Base-by-base conservation (phyloP, 192 early-diverging fungal species). In the Diversispora eburnea region DNA sequence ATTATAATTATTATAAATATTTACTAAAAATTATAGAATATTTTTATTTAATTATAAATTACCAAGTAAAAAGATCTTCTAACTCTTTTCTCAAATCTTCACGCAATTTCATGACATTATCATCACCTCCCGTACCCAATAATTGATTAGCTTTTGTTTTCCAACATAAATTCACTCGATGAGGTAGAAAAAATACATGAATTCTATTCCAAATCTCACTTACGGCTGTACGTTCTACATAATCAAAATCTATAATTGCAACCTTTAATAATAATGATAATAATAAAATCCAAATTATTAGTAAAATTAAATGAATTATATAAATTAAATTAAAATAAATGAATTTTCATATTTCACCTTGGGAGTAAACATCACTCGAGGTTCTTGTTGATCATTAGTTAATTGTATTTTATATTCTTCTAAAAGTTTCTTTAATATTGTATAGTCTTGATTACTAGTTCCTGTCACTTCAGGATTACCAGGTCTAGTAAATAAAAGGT, bases 81-180 rank as follows among this genome's bases (percentile, higher is more conserved):
- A 63, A n/a, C 4, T 43, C 39, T 15, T 63, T 63, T 43, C 41
- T 63, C 0, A 45, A 6, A 9, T 10, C 22, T 63, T 43, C 12
- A 63, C 41, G 61, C 39, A 3, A 13, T 33, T n/a, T 41, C 7
- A n/a, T 63, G 7, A 41, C 12, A 42, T 63, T 41, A 45, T 45
- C 43, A 63, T 17, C 5, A 5, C 17, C 42, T 42, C 12, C 39
- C 5, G 5, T 63, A 7, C 13, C 25, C n/a, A 63, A 63, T 4
- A 63, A 63, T 17, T 63, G 33, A 63, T 63, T 9, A n/a, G 41
- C 41, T 63, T 63, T 63, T 42, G 33, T 63, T 6, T 15, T 8
- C 61, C 61, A 63, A 43, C 61, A 63, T 43, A 42, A 41, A 33
- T 41, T 9, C 4, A 63, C 61, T 63, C 43, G 25, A 63, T 42